Evolutionary conservation across 2,329 filamentous ascomycete genomes (phyloP), one percentile per base, ranked within the genome.

Genomic region (Sarocladiaceae sp.): DNA sequence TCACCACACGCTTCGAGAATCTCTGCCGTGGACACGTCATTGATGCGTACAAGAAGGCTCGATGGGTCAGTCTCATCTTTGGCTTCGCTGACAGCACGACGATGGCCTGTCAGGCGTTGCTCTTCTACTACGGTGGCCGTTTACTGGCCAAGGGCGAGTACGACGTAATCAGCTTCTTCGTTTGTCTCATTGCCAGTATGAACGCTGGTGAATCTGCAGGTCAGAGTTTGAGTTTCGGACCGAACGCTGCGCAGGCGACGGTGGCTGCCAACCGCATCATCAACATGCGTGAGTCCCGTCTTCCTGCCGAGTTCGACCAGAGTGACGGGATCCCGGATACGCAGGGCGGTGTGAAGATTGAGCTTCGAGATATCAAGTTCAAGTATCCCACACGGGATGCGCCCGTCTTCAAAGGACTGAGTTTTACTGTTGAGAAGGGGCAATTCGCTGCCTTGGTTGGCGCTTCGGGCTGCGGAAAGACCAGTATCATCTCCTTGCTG

Each of bases 361-460:
- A 84, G 61, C 63, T 85, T 8, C 66, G 70, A 53, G 71, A 83
- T 54, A 62, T 84, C 3, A 70, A 80, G 65, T 86, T 85, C 70
- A 77, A 73, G 56, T 86, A 86, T 58, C 80, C 82, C 1, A 79
- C 77, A 0, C 73, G 82, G 44, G 72, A 80, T 52, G 68, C 76
- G 3, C 73, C 76, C 20, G 76, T 86, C 28, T 84, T 85, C 65
- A 75, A 71, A 50, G 78, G 79, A 2, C 68, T 91, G 53, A 83
- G 77, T 60, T 70, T 91, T 54, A 80, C 75, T 5, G 80, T 90
- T 50, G 73, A 83, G 57, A 83, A 82, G 57, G 86, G 86, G 4
- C 83, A 88, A 61, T 89, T 88, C 60, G 83, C 80, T 1, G 86
- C 84, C 1, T 72, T 90, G 1, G 86, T 90, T 4, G 86, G 87